Conservation (phyloP, 768 basidiomycete species). For the Pleurotus pulmonarius region DNA sequence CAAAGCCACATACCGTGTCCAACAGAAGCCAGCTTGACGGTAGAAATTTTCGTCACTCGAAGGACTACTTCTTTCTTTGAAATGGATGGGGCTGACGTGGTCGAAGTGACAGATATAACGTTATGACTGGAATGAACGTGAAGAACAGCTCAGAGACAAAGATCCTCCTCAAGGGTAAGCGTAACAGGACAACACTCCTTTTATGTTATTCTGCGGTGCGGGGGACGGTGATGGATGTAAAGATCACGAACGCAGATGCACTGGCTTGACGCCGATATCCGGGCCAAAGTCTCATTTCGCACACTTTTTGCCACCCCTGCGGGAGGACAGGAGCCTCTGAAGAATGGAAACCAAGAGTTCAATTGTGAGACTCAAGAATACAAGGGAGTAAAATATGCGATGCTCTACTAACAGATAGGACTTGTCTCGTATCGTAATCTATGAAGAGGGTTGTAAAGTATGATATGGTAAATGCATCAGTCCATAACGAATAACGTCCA, state of each 20-base stretch:
- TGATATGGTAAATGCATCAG: slow-evolving; percentile 22
- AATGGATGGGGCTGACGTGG: slow-evolving; percentile 5
- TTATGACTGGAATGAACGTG: background rate
- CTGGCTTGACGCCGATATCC: background rate
- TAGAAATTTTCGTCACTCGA: too few relatives aligned
- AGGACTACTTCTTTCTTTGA: background rate
- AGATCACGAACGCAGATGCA: background rate
- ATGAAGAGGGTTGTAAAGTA: slow-evolving; percentile 19
- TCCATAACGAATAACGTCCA: slow-evolving; percentile 15
- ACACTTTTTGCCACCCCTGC: slow-evolving; percentile 2
- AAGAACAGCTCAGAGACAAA: background rate
- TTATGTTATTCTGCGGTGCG: slow-evolving; percentile 4
- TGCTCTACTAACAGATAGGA: slow-evolving; percentile 41
- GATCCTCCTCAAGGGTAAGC: background rate
- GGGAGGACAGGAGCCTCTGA: background rate
- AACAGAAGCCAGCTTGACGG: slow-evolving; percentile 3
- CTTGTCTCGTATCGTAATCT: slow-evolving; percentile 52
- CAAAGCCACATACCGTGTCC: background rate
- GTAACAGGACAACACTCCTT: background rate
- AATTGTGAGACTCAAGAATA: slow-evolving; percentile 14
- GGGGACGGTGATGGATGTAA: slow-evolving; percentile 4
- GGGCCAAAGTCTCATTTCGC: background rate
- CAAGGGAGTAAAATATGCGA: slow-evolving; percentile 41
- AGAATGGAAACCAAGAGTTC: background rate
- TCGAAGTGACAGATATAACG: background rate